A percentile compares a stretch with the other conserved stretches of the same genome.
Evolutionary conservation across 1,284 basidiomycete genomes (phyloP).

Genomic region (Boletellus deceptivus): DNA sequence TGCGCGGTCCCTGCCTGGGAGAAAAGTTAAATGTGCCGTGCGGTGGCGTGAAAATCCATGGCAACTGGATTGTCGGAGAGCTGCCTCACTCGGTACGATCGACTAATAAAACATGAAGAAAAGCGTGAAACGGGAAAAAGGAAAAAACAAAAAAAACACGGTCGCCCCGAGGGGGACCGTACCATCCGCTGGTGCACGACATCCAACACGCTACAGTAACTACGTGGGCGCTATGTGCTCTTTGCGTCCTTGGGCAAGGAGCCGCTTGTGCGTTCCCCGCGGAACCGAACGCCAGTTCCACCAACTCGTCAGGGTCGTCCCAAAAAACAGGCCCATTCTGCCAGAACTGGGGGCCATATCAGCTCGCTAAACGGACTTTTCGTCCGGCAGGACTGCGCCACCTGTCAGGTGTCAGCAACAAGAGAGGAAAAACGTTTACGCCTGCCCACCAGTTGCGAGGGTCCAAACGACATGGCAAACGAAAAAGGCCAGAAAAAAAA

Average conservation of each 20-base stretch:
- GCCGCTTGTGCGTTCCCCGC: too few relatives aligned
- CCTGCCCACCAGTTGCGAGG: slow-evolving; percentile 6
- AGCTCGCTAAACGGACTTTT: too few relatives aligned
- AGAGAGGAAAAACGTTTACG: neutral
- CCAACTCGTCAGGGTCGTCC: too few relatives aligned
- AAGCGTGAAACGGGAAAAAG: slow-evolving; percentile 5
- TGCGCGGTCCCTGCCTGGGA: slow-evolving; percentile 23
- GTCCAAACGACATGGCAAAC: neutral
- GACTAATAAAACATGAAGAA: slow-evolving; percentile 5
- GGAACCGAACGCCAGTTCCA: too few relatives aligned
- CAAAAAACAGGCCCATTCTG: too few relatives aligned
- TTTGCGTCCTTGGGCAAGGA: too few relatives aligned
- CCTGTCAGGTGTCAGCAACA: neutral
- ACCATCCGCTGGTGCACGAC: neutral
- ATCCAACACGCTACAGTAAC: neutral
- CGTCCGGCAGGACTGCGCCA: neutral
- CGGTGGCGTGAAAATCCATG: slow-evolving; percentile 31
- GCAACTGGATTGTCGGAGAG: slow-evolving; percentile 9
- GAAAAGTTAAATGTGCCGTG: slow-evolving; percentile 21
- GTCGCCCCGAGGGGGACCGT: too few relatives aligned
- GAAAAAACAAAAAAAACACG: neutral
- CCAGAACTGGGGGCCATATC: too few relatives aligned
- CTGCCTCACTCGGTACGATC: slow-evolving; percentile 7
- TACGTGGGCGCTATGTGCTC: too few relatives aligned
- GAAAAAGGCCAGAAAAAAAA: too few relatives aligned